Evolutionary conservation across 2,329 filamentous ascomycete species (phyloP).

Genomic region (Ploettnerulaceae sp.): DNA sequence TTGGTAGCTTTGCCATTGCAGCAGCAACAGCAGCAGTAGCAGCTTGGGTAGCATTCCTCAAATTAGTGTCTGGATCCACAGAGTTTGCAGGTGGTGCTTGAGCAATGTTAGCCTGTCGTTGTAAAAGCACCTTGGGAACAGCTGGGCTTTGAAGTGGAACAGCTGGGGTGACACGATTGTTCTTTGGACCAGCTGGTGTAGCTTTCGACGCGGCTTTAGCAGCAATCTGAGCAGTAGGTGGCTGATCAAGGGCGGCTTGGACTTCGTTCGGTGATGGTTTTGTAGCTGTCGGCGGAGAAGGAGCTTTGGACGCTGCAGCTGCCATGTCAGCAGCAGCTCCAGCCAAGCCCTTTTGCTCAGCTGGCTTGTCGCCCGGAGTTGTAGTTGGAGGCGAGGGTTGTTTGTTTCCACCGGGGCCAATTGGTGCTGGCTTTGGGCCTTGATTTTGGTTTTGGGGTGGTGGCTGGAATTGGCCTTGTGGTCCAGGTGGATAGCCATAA

Average conservation of each 20-base stretch:
- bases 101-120: slow-evolving; percentile 32
- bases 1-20: slow-evolving; percentile 67
- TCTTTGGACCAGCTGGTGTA: slow-evolving; percentile 25
- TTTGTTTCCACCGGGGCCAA: slow-evolving; percentile 47
- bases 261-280: slow-evolving; percentile 57
- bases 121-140: slow-evolving; percentile 38
- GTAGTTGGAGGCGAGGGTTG: slow-evolving; percentile 44
- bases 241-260: slow-evolving; percentile 42
- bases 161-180: slow-evolving; percentile 56
- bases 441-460: slow-evolving; percentile 31
- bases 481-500: slow-evolving; percentile 54
- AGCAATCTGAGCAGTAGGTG: slow-evolving; percentile 18
- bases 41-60: slow-evolving; percentile 66
- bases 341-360: slow-evolving; percentile 50
- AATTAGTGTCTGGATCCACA: slow-evolving; percentile 35
- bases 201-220: slow-evolving; percentile 8
- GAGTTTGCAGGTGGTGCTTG: slow-evolving; percentile 15
- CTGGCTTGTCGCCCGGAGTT: slow-evolving; percentile 39
- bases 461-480: slow-evolving; percentile 57
- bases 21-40: slow-evolving; percentile 74
- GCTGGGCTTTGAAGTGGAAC: slow-evolving; percentile 55
- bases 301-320: slow-evolving; percentile 40
- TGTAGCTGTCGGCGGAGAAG: slow-evolving; percentile 61
- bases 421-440: slow-evolving; percentile 43
- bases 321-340: slow-evolving; percentile 38